phyloP scores from a whole-genome alignment of 1,284 basidiomycete species.

The Pseudozyma flocculosa region DNA sequence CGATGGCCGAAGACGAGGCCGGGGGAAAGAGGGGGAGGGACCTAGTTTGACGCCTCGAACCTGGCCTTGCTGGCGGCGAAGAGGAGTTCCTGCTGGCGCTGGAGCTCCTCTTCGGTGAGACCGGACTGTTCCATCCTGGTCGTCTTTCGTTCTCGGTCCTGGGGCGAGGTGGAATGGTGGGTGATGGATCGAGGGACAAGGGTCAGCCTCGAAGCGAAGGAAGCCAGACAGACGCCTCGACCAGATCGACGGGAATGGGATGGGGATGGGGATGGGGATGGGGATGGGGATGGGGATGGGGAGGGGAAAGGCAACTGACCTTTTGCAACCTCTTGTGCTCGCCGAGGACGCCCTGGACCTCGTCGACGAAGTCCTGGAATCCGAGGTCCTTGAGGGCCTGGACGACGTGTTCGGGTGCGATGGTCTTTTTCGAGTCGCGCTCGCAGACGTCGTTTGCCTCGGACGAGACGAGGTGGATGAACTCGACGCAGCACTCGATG shows the following conservation, averaged over 20 bases:
- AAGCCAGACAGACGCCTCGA: too few relatives aligned
- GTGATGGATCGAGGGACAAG: too few relatives aligned
- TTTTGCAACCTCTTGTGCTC: slow-evolving; percentile 95
- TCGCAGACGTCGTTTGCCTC: slow-evolving; percentile 98
- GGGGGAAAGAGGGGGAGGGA: background rate
- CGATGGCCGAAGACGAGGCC: too few relatives aligned
- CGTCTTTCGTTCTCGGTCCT: slow-evolving; percentile 69
- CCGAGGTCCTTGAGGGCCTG: slow-evolving; percentile 85
- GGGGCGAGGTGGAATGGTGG: background rate
- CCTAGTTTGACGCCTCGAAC: slow-evolving; percentile 59
- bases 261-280: too few relatives aligned
- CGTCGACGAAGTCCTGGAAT: slow-evolving; percentile 81
- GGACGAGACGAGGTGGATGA: slow-evolving; percentile 94
- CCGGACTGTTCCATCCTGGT: slow-evolving; percentile 74
- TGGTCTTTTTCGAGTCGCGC: slow-evolving; percentile 97
- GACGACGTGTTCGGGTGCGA: slow-evolving; percentile 95
- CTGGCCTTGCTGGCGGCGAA: slow-evolving; percentile 78
- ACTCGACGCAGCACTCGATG: slow-evolving; percentile 98
- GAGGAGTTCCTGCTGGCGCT: slow-evolving; percentile 81
- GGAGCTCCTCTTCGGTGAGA: slow-evolving; percentile 84
- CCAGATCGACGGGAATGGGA: too few relatives aligned
- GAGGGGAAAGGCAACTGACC: slow-evolving; percentile 43
- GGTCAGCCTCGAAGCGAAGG: too few relatives aligned
- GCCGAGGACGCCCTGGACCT: slow-evolving; percentile 86
- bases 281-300: background rate